Evolutionary conservation across 179 eudicot genomes (phyloP).

Genomic region (Corrigiola litoralis): DNA sequence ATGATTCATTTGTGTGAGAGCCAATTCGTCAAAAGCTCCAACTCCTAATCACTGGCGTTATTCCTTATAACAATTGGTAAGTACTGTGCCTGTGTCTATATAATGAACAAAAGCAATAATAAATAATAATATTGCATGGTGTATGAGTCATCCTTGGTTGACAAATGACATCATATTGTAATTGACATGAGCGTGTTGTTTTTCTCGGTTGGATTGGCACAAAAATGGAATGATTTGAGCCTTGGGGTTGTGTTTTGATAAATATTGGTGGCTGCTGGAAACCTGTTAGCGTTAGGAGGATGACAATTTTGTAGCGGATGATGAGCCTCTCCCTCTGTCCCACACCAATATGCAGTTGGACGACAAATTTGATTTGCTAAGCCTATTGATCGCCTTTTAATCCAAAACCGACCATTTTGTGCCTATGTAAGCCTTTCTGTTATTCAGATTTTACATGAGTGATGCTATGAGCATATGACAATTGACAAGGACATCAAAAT

Average conservation of each 20-base stretch:
- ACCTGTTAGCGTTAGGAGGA: too few relatives aligned
- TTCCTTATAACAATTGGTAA: too few relatives aligned
- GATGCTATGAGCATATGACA: conserved; percentile 1
- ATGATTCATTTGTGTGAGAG: too few relatives aligned
- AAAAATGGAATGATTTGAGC: not conserved
- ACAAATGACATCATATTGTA: not conserved
- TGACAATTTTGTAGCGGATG: not conserved
- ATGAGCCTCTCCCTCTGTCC: not conserved
- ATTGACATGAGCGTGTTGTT: not conserved
- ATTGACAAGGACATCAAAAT: not conserved
- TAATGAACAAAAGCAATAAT: too few relatives aligned
- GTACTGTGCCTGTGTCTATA: too few relatives aligned
- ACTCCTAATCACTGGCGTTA: too few relatives aligned
- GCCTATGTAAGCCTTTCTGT: not conserved
- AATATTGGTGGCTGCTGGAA: too few relatives aligned
- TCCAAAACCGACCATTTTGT: conserved; percentile 12
- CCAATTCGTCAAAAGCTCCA: too few relatives aligned
- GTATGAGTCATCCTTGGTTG: not conserved
- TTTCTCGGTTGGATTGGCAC: conserved; percentile 1
- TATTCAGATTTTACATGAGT: not conserved
- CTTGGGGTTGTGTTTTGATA: too few relatives aligned
- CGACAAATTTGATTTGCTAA: not conserved
- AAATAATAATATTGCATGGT: not conserved
- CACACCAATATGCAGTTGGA: not conserved
- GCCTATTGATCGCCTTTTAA: conserved; percentile 3